These are phyloP conservation scores for Podaxis sp. DNA, from an alignment of 768 basidiomycete species.

Conservation along the genomic window DNA sequence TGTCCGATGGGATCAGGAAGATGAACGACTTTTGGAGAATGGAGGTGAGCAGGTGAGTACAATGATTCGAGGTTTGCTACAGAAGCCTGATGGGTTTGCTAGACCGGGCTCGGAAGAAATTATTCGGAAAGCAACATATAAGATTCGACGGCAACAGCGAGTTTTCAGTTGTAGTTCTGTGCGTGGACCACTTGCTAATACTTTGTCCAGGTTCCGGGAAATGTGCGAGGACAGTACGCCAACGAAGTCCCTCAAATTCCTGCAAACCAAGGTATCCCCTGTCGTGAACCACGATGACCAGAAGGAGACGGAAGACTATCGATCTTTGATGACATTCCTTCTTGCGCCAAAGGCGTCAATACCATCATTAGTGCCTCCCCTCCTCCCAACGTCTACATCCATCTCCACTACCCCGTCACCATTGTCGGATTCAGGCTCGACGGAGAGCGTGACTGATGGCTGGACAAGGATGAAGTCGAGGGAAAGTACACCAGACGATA, in stretches of 20 bases:
- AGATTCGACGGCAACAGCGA: slow-evolving; percentile 73
- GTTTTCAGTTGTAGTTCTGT: slow-evolving; percentile 23
- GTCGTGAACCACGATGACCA: slow-evolving; percentile 70
- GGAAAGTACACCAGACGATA: slow-evolving; percentile 25
- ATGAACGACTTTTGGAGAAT: slow-evolving; percentile 83
- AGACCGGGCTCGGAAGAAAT: slow-evolving; percentile 68
- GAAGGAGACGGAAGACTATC: slow-evolving; percentile 62
- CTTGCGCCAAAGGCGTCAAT: slow-evolving; percentile 39
- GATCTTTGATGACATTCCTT: slow-evolving; percentile 65
- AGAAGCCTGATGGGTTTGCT: background rate
- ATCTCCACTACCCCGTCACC: slow-evolving; percentile 15
- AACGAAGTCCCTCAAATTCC: slow-evolving; percentile 67
- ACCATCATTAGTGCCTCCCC: slow-evolving; percentile 17
- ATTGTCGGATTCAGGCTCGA: slow-evolving; percentile 41
- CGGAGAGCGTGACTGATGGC: slow-evolving; percentile 18
- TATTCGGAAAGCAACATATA: slow-evolving; percentile 60
- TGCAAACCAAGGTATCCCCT: slow-evolving; percentile 66
- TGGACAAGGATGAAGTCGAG: slow-evolving; percentile 44
- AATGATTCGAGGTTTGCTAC: background rate
- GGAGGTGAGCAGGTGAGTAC: slow-evolving; percentile 58
- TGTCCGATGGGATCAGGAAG: slow-evolving; percentile 8
- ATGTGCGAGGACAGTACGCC: slow-evolving; percentile 66
- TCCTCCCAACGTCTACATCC: slow-evolving; percentile 8
- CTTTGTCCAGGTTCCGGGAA: slow-evolving; percentile 66
- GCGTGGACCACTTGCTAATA: background rate